Evolutionary conservation across 1,139 yeast species (phyloP).

Genomic region (Blastobotrys raffinosifermentans): DNA sequence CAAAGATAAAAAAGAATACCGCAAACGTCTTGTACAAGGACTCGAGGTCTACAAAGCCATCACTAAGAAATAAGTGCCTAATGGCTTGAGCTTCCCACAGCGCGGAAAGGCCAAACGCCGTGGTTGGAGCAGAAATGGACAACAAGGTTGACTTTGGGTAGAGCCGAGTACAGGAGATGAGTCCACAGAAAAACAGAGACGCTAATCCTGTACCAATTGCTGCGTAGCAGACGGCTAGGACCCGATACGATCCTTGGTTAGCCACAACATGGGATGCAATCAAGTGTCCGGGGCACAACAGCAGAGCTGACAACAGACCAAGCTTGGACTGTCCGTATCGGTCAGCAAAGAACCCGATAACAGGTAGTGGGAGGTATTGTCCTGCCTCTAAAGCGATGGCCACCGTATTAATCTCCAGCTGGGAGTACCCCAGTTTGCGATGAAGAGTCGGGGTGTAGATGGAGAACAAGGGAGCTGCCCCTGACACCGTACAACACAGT

Average conservation of each 20-base stretch:
- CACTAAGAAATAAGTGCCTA: slow-evolving; percentile 34
- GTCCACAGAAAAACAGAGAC: slow-evolving; percentile 67
- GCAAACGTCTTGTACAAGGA: slow-evolving; percentile 56
- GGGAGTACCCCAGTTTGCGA: slow-evolving; percentile 50
- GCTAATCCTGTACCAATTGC: slow-evolving; percentile 80
- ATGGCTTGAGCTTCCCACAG: slow-evolving; percentile 42
- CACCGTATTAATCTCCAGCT: slow-evolving; percentile 68
- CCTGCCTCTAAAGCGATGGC: slow-evolving; percentile 76
- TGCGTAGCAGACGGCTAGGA: slow-evolving; percentile 34
- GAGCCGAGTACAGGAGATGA: slow-evolving; percentile 78
- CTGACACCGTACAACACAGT: slow-evolving; percentile 60
- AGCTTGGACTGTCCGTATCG: slow-evolving; percentile 75
- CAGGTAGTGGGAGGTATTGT: slow-evolving; percentile 77
- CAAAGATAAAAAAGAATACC: slow-evolving; percentile 32
- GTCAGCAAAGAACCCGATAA: slow-evolving; percentile 79
- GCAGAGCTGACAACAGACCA: slow-evolving; percentile 54
- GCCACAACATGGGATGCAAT: slow-evolving; percentile 37
- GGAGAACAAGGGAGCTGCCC: slow-evolving; percentile 76
- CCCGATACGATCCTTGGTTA: slow-evolving; percentile 12
- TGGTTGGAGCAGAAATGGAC: slow-evolving; percentile 82
- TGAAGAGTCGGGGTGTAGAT: slow-evolving; percentile 71
- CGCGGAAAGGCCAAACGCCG: slow-evolving; percentile 79
- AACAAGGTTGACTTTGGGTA: slow-evolving; percentile 70
- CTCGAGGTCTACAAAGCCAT: slow-evolving; percentile 33
- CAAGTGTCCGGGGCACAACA: slow-evolving; percentile 71